Evolutionary conservation across 108 stramenopile species (phyloP), one percentile per base, ranked within the genome.

Genomic region (Parietichytrium sp.): DNA sequence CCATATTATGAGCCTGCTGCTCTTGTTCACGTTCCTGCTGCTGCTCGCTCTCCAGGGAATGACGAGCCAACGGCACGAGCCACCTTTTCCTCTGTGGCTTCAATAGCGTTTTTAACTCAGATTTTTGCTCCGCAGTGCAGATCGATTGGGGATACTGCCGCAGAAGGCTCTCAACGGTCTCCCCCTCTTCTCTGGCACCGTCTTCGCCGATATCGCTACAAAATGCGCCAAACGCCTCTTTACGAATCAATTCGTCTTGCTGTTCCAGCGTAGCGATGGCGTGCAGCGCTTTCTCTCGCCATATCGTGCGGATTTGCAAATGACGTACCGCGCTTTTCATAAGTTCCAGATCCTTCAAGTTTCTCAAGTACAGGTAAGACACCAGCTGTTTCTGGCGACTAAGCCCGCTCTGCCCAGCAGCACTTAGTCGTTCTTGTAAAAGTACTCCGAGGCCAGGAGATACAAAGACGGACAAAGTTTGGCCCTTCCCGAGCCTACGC

Each of bases 401-500:
- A 23, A 55, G n/a, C 12, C 4, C 29, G 16, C 12, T 23, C 18
- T 36, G 10, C n/a, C 3, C 7, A 4, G 78, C 47, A 3, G 0
- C 25, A 3, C 13, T 27, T 8, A 53, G 48, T 3, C n/a, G 29
- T 25, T 31, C 45, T 18, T 29, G 23, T 8, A 47, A 4, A 0
- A 93, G 81, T 36, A 8, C 45, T 29, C 16, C 49, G 25, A 84
- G 42, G 47, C 61, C 81, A 8, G 79, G 84, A 1, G 27, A 7
- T 15, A 82, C 47, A 49, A 77, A 4, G 0, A 82, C 7, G 3
- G 1, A 2, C 47, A 81, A 13, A 3, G 29, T 72, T 26, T 84
- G 84, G 13, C 84, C 84, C 4, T 13, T 2, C 33, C 55, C 84
- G 29, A 84, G 52, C 3, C 84, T 20, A 29, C 84, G 55, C 55